These are phyloP conservation scores for Hansfordia pulvinata DNA, from an alignment of 2,329 filamentous ascomycete genomes.

Conservation along the genomic window DNA sequence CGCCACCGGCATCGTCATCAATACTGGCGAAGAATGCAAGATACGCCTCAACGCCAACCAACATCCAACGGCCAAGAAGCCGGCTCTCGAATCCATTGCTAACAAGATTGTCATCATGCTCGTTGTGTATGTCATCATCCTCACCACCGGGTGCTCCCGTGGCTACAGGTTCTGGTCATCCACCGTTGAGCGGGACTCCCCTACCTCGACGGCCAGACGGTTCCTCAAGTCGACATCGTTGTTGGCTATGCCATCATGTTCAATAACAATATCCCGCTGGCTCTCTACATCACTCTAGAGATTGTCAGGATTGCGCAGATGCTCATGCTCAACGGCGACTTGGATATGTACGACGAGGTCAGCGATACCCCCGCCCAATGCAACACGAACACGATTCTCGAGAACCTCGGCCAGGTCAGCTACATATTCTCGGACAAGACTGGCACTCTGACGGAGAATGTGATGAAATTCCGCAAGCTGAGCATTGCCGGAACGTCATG, in stretches of 20 bases:
- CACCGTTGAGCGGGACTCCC: constrained; percentile 50
- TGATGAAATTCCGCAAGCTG: constrained; percentile 90
- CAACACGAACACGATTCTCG: constrained; percentile 88
- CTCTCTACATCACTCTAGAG: constrained; percentile 83
- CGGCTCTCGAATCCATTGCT: constrained; percentile 59
- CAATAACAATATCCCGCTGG: constrained; percentile 87
- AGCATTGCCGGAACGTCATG: constrained; percentile 82
- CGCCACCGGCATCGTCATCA: constrained; percentile 70
- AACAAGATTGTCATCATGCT: constrained; percentile 75
- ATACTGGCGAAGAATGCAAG: constrained; percentile 83
- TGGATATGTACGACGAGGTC: constrained; percentile 82
- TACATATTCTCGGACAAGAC: constrained; percentile 94
- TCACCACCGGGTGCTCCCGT: constrained; percentile 71
- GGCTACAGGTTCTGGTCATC: constrained; percentile 69
- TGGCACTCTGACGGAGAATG: constrained; percentile 84
- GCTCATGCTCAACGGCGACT: constrained; percentile 64
- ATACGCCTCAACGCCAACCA: constrained; percentile 89
- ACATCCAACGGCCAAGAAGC: constrained; percentile 73
- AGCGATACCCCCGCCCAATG: constrained; percentile 79
- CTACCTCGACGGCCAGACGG: constrained; percentile 59
- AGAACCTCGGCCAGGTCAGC: constrained; percentile 81
- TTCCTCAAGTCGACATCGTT: constrained; percentile 71
- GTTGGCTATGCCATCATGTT: constrained; percentile 92
- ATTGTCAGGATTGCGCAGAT: constrained; percentile 71
- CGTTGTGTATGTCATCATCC: constrained; percentile 61